Base-by-base conservation (phyloP, 2,329 filamentous ascomycete species). In the Endoconidiophora polonica region DNA sequence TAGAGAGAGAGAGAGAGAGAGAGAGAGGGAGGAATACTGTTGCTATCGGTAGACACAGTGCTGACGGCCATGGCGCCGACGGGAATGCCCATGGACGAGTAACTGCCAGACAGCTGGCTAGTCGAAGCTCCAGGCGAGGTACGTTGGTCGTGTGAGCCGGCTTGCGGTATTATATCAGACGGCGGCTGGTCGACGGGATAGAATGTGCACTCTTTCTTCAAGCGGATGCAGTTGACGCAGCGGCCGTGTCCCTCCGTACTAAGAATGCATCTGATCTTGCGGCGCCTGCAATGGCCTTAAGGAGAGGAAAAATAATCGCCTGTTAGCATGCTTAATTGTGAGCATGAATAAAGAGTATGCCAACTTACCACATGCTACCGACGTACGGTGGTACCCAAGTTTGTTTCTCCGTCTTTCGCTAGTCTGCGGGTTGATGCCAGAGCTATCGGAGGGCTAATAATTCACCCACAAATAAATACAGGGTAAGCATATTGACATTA, bases 121-220 rank as follows among this genome's bases (percentile, higher is more conserved):
- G 46, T 69, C 65, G 23, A 66, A 6, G 22, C n/a, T 20, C 14
- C 38, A 12, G 46, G 36, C 14, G 46, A 40, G 22, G 20, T 48
- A 14, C 46, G 5, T 24, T 26, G 46, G 46, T 6, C 26, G 10
- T 37, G 65, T 18, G 63, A 62, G 45, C 68, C 60, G 52, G 67
- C 29, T 12, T 64, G 16, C 70, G 72, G 38, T 67, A 12, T 65
- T 18, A 63, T 57, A 22, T 73, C 66, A 42, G 66, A 60, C 7
- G 72, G 70, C 23, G 74, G 76, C 56, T 77, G 84, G 56, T 94
- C 87, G 20, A 95, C 88, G 0, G 88, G 85, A 58, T 81, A 84
- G 65, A 94, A 96, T 61, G 83, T 86, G 65, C 90, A 96, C 56
- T 94, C 86, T 60, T 94, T 95, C 65, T 93, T 93, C 60, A 96